Evolutionary conservation across 2,329 filamentous ascomycete species (phyloP), one percentile per base, ranked within the genome.

Genomic region (Colletotrichum noveboracense): DNA sequence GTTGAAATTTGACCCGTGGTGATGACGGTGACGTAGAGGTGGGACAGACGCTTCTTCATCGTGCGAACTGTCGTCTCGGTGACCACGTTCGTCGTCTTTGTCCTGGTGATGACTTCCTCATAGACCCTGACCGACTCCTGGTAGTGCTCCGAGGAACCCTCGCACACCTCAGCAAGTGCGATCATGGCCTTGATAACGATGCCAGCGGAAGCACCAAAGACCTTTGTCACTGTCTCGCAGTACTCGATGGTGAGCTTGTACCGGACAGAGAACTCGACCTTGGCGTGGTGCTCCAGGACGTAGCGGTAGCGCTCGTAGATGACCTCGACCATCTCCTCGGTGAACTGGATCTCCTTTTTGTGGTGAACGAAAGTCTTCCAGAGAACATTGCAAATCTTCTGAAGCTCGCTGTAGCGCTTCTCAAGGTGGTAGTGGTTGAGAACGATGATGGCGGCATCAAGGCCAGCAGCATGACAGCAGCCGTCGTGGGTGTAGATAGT

Each of bases 21-120:
- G 61, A 86, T 82, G 52, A 86, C 80, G 12, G 61, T 72, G 14
- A 75, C 78, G 68, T 89, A 89, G 21, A 90, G 78, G 79, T 85
- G 87, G 3, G 88, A 87, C 28, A 90, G 82, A 10, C 87, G 86
- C 77, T 86, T 88, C 80, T 88, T 90, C 78, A 89, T 85, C 0
- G 84, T 87, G 24, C 84, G 83, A 14, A 88, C 78, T 3, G 85
- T 84, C 0, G 83, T 84, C 80, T 75, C 78, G 0, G 80, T 82
- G 1, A 83, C 81, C 60, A 85, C 85, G 76, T 77, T 87, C 71
- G 80, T 83, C 68, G 65, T 80, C 12, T 64, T 83, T 79, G 78
- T 82, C 74, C 84, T 72, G 18, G 65, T 86, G 69, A 89, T 82
- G 16, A 88, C 82, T 74, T 88, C 83, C 72, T 88, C 87, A 75